Evolutionary conservation across 2,329 filamentous ascomycete genomes (phyloP).

Genomic region (Tolypocladium sp.): DNA sequence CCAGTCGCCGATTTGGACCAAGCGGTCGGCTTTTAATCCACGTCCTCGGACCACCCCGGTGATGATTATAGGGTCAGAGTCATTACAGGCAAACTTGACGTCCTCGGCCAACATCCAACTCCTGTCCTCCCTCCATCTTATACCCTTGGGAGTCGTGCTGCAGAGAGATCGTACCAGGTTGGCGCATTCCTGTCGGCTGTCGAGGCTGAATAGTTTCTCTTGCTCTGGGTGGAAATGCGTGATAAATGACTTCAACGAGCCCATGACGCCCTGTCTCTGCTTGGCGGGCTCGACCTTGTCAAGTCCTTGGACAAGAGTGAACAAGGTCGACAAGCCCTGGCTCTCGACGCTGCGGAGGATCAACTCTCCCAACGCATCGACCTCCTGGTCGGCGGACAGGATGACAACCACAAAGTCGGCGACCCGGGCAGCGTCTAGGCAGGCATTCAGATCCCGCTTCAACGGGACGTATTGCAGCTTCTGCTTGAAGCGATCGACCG

Average conservation of each 20-base stretch:
- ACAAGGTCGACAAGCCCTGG: constrained; percentile 89
- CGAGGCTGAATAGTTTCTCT: constrained; percentile 83
- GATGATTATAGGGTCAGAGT: constrained; percentile 57
- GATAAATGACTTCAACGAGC: constrained; percentile 85
- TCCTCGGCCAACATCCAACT: constrained; percentile 93
- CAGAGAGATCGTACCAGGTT: constrained; percentile 88
- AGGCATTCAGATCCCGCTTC: constrained; percentile 63
- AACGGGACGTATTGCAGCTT: constrained; percentile 78
- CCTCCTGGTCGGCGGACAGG: constrained; percentile 72
- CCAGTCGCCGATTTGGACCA: constrained; percentile 90
- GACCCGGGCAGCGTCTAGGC: constrained; percentile 75
- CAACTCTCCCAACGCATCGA: constrained; percentile 75
- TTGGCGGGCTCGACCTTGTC: constrained; percentile 73
- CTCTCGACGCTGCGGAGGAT: constrained; percentile 82
- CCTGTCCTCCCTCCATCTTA: constrained; percentile 90
- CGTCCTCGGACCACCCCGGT: constrained; percentile 82
- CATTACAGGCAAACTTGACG: constrained; percentile 57
- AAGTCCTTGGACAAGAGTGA: constrained; percentile 74
- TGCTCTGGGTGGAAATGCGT: constrained; percentile 89
- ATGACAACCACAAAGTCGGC: constrained; percentile 89
- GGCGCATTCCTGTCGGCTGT: constrained; percentile 81
- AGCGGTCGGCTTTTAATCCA: constrained; percentile 77
- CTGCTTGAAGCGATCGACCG: constrained; percentile 89
- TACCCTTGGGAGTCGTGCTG: constrained; percentile 83
- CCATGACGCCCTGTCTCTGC: constrained; percentile 63